Evolutionary conservation across 106 monocot species (phyloP).

Genomic region (Dendrobium officinale): DNA sequence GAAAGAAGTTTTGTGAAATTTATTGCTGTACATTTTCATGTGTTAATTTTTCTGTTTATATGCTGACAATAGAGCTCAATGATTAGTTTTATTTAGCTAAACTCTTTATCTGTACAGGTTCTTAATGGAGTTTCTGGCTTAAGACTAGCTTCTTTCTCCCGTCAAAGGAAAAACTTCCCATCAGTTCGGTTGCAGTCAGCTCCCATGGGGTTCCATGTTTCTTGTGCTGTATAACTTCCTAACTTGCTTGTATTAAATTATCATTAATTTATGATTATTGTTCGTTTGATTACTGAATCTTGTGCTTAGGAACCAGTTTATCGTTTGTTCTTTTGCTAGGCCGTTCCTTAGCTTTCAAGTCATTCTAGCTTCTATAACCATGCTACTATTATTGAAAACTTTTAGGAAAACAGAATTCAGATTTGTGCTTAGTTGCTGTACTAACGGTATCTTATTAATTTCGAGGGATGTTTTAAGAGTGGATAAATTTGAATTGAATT

Average conservation of each 20-base stretch:
- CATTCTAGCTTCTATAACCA: not conserved
- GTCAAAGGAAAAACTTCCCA: slow-evolving; percentile 13
- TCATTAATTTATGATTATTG: not conserved
- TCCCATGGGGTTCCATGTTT: slow-evolving; percentile 11
- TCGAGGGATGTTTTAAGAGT: not conserved
- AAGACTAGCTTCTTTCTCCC: slow-evolving; percentile 19
- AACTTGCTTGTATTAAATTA: not conserved
- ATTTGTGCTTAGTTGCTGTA: not conserved
- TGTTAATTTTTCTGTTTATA: not conserved
- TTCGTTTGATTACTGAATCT: not conserved
- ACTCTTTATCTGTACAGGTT: slow-evolving; percentile 4
- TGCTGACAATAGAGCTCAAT: not conserved
- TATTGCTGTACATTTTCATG: not conserved
- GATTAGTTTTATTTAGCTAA: slow-evolving; percentile 1
- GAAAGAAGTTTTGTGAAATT: not conserved
- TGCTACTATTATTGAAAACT: not conserved
- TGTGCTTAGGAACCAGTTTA: not conserved
- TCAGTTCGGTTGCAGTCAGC: slow-evolving; percentile 7
- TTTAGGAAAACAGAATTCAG: not conserved
- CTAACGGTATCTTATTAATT: not conserved
- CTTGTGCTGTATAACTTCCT: slow-evolving; percentile 11
- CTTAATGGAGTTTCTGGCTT: slow-evolving; percentile 13
- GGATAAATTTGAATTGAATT: too few relatives aligned
- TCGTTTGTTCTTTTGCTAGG: not conserved
- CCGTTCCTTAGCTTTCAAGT: not conserved